Evolutionary conservation across 306 rosid species (phyloP), one percentile per base, ranked within the genome.

Genomic region (Glycine latifolia): DNA sequence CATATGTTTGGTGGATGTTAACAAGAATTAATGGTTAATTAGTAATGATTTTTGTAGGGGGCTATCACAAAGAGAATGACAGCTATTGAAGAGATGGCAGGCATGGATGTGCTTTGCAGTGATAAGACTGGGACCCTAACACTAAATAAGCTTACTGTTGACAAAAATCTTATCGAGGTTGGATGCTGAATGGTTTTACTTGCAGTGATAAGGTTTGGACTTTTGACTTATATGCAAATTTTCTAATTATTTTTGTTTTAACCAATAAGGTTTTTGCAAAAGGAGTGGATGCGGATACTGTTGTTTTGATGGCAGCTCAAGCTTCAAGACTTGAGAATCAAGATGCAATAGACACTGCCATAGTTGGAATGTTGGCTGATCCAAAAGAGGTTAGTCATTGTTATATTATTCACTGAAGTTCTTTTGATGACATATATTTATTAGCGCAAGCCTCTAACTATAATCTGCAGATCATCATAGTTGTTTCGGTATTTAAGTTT

Each of bases 31-130:
- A 16, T 47, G 74, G 75, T 71, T 71, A 79, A 15, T 16, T 35
- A n/a, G 77, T 5, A 39, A 55, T 67, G 26, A 76, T 89, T 61
- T 46, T 33, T 87, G 66, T 76, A 94, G 98, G 98, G 98, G 58
- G 98, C 98, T 74, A 94, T 94, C 83, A 94, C 98, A 49, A 94
- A 94, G 88, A 88, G 98, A 86, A 94, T 94, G 98, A 94, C 98
- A 16, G 98, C 98, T 60, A 94, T 94, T 67, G 98, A 94, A 85
- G 98, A 94, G 84, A 94, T 94, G 98, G 98, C 98, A 1, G 97
- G 98, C 83, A 94, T 94, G 98, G 98, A 94, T 54, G 98, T 94
- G 75, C 98, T 94, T 85, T 94, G 97, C 89, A 94, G 98, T 83
- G 98, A 94, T 66, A 94, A 94, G 86, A 94, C 98, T 10, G 98